Evolutionary conservation across 2,329 filamentous ascomycete species (phyloP), one percentile per base, ranked within the genome.

Genomic region (Claviceps sp.): DNA sequence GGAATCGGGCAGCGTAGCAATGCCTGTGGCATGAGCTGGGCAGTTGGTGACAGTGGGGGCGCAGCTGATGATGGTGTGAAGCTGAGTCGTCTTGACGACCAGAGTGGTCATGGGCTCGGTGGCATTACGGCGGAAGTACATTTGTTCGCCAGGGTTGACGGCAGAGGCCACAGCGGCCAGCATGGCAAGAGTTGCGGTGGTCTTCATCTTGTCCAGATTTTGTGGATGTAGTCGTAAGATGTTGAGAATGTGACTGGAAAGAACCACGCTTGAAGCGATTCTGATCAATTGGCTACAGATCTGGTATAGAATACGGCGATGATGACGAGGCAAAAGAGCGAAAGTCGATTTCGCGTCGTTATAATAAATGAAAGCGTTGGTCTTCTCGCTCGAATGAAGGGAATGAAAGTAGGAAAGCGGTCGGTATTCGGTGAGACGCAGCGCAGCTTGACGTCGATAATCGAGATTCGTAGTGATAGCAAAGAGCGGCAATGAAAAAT

Each of bases 21-120:
- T 59, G 50, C 58, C 65, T 22, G 65, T 61, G 55, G 62, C 47
- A 53, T 60, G 50, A 52, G 48, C 64, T 52, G 70, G 70, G 67
- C 78, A 82, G 77, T 80, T 68, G 65, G 77, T 78, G 62, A 79
- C 72, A 52, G 73, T 76, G 52, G 78, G 68, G 56, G 70, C 75
- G 63, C 78, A 81, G 53, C 75, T 78, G 60, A 73, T 80, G 66
- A 81, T 70, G 65, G 78, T 81, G 56, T 75, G 68, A 57, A 78
- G 66, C 62, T 76, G 67, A 54, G 76, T 80, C 62, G 72, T 67
- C 69, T 74, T 71, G 68, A 80, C 70, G 58, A 76, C 71, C 54
- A 71, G 56, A 40, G 71, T 73, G 50, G 70, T 72, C 58, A 62
- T 54, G 52, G 37, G 53, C 40, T 52, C 56, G 43, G 60, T 54